Evolutionary conservation across 192 early-diverging fungal genomes (phyloP).

Genomic region (Spizellomyces sp.): DNA sequence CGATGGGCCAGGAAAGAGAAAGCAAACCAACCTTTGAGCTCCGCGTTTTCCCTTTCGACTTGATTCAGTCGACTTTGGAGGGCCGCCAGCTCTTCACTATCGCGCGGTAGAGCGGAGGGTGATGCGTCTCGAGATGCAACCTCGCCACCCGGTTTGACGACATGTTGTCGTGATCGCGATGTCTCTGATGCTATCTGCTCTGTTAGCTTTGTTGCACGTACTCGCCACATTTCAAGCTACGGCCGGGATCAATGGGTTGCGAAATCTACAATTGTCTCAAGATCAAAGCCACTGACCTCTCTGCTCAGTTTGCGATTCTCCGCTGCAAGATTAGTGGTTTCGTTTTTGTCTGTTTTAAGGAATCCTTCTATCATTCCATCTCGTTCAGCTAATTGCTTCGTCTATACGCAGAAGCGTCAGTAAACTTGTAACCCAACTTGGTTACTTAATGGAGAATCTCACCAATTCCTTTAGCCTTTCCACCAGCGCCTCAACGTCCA

Average conservation of each 20-base stretch:
- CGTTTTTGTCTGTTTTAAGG: slow-evolving; percentile 30
- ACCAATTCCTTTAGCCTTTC: slow-evolving; percentile 24
- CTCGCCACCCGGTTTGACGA: background rate
- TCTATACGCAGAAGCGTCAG: too few species aligned
- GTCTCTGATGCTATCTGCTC: slow-evolving; percentile 28
- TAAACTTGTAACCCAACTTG: background rate
- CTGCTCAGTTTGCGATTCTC: slow-evolving; percentile 31
- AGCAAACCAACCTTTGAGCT: slow-evolving; percentile 20
- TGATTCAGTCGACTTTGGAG: slow-evolving; percentile 13
- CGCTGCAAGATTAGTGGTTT: slow-evolving; percentile 1
- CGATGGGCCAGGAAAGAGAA: background rate
- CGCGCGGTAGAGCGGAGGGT: slow-evolving; percentile 11
- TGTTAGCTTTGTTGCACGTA: slow-evolving; percentile 35
- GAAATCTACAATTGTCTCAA: background rate
- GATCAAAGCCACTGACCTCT: background rate
- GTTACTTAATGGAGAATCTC: background rate
- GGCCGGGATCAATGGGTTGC: background rate
- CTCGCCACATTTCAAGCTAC: slow-evolving; percentile 43
- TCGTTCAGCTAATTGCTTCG: slow-evolving; percentile 29
- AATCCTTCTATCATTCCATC: slow-evolving; percentile 36
- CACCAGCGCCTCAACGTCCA: background rate
- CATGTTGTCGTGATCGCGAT: background rate
- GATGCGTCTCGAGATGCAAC: background rate
- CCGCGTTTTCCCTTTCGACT: slow-evolving; percentile 22
- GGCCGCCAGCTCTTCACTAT: slow-evolving; percentile 19